Conservation (phyloP, 176 grass and related monocot genomes). For the Areca catechu region DNA sequence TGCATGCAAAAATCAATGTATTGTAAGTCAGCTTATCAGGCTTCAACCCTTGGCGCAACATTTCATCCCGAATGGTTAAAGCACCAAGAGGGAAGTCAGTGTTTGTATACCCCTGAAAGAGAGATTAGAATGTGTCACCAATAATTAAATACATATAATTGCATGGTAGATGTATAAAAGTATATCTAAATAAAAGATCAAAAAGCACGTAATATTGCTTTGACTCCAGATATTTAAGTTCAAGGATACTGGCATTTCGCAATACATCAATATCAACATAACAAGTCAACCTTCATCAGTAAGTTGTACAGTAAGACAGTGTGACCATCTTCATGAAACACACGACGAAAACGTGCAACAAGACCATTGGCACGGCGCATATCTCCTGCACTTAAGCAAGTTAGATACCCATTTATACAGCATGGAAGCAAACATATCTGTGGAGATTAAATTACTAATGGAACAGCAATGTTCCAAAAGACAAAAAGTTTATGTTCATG, state of each 20-base stretch:
- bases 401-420: neutral
- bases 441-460: too few species aligned
- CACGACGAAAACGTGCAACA: slow-evolving; percentile 56
- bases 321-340: slow-evolving; percentile 57
- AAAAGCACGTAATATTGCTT: neutral
- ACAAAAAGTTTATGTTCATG: too few species aligned
- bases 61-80: slow-evolving; percentile 86
- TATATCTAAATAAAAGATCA: neutral
- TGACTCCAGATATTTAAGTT: neutral
- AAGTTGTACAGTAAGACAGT: slow-evolving; percentile 77
- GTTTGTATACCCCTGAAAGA: slow-evolving; percentile 72
- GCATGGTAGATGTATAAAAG: too few species aligned
- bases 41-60: slow-evolving; percentile 72
- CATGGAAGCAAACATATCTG: too few species aligned
- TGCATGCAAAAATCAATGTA: slow-evolving; percentile 72
- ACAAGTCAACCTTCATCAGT: slow-evolving; percentile 60
- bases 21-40: slow-evolving; percentile 94
- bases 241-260: slow-evolving; percentile 4
- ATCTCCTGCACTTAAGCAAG: slow-evolving; percentile 48
- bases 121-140: neutral
- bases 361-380: slow-evolving; percentile 92
- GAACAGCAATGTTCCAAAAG: too few species aligned
- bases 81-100: slow-evolving; percentile 71
- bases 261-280: slow-evolving; percentile 9
- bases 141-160: too few species aligned